Base-by-base conservation (phyloP, 2,329 filamentous ascomycete species). In the Penicillium sp. region DNA sequence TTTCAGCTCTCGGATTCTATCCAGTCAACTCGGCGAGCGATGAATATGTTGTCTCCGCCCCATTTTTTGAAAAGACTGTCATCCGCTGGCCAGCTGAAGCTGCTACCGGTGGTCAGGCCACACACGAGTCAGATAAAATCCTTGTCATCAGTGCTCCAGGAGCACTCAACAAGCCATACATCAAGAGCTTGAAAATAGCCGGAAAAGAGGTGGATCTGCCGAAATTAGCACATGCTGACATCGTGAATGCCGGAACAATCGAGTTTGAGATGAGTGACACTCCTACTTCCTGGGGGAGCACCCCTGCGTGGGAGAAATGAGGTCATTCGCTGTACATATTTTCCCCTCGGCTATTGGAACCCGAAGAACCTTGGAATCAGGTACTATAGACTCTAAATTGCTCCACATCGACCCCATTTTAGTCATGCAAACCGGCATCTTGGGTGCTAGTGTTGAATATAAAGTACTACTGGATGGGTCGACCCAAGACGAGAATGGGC, bases 1-100 rank as follows among this genome's bases (percentile, higher is more conserved):
- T 80, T 52, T 78, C 76, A 0, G 75, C 77, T 4, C 59, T 80
- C 9, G 78, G 77, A 0, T 79, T 81, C 60, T 80, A 80, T 56
- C 78, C 78, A 0, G 69, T 79, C 37, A 77, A 80, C 53, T 71
- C 78, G 0, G 76, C 77, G 1, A 68, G 71, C 6, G 75, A 78
- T 35, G 73, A 79, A 55, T 81, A 81, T 60, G 64, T 79, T 4
- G 67, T 80, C 14, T 77, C 76, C 0, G 67, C 75, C 6, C 78
- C 78, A 0, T 77, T 80, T 51, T 80, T 80, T 50, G 77, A 80
- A 62, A 72, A 72, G 51, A 70, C 79, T 4, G 69, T 67, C 4
- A 68, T 80, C 25, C 63, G 67, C 5, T 58, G 78, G 9, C 75
- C 77, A 0, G 58, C 60, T 18, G 72, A 73, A 2, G 68, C 63